Evolutionary conservation across 23 red algal species (phyloP).

Genomic region (Gracilaria gracilis): DNA sequence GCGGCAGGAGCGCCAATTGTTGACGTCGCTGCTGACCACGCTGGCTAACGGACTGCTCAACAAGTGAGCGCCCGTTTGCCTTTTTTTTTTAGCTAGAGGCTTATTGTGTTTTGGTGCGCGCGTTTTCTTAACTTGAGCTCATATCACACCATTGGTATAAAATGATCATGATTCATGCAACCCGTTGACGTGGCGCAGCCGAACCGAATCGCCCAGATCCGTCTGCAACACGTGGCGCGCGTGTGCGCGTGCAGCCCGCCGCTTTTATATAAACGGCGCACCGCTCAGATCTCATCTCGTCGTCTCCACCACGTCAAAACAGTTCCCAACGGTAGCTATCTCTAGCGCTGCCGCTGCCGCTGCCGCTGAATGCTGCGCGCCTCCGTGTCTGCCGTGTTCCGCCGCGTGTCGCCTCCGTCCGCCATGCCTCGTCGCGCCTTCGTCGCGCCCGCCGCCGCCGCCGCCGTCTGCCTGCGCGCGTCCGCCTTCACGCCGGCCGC

Average conservation of each 20-base stretch:
- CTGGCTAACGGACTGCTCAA: neutral
- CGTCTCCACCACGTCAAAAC: too few species aligned
- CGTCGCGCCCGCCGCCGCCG: conserved; percentile 19
- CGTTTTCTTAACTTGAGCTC: too few species aligned
- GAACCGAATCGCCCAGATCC: neutral
- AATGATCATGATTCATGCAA: too few species aligned
- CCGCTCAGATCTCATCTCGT: too few species aligned
- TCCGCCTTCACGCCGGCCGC: neutral
- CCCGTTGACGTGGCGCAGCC: neutral
- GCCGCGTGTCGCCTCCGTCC: neutral
- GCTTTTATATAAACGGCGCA: neutral
- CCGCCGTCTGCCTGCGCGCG: neutral
- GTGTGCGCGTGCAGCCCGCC: neutral
- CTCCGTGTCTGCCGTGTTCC: too few species aligned
- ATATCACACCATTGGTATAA: too few species aligned
- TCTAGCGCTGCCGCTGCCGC: too few species aligned
- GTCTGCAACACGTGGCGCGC: neutral
- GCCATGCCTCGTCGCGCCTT: conserved; percentile 61
- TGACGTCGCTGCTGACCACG: neutral
- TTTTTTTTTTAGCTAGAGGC: too few species aligned
- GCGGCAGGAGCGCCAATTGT: neutral
- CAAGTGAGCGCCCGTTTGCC: neutral
- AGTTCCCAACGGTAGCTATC: too few species aligned
- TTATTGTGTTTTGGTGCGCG: too few species aligned
- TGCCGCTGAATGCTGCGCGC: too few species aligned